A percentile compares a stretch with the other conserved stretches of the same genome.
These are phyloP conservation scores for Tricholoma bakamatsutake DNA, from an alignment of 768 basidiomycete species.

Conservation along the genomic window DNA sequence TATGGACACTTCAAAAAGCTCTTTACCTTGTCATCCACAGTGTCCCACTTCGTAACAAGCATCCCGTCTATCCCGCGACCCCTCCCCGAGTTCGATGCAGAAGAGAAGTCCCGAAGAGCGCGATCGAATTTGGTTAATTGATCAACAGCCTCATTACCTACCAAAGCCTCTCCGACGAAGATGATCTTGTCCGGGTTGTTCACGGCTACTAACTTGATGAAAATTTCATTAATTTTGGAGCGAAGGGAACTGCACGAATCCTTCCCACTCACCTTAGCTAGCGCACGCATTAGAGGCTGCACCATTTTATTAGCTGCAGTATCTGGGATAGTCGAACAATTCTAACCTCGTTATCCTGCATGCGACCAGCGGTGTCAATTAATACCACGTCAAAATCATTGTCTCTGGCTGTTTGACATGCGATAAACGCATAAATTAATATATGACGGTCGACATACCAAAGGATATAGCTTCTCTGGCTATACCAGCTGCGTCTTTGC, in stretches of 20 bases:
- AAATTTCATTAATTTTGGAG: not conserved
- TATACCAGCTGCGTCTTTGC: constrained; percentile 98
- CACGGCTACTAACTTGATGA: constrained; percentile 71
- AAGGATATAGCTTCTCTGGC: constrained; percentile 91
- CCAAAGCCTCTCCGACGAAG: constrained; percentile 96
- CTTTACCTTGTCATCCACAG: constrained; percentile 88
- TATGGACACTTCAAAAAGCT: constrained; percentile 13
- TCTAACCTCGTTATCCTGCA: constrained; percentile 97
- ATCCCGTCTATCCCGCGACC: constrained; percentile 96
- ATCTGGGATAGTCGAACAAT: not conserved
- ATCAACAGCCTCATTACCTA: constrained; percentile 98
- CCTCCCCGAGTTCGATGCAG: constrained; percentile 57
- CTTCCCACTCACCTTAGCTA: constrained; percentile 72
- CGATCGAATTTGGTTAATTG: constrained; percentile 96
- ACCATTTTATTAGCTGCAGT: constrained; percentile 6
- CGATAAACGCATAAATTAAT: not conserved
- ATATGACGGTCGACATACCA: constrained; percentile 42
- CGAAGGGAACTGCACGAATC: not conserved
- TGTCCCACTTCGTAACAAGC: constrained; percentile 99
- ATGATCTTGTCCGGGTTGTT: constrained; percentile 97
- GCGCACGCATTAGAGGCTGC: constrained; percentile 92
- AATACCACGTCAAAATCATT: constrained; percentile 94
- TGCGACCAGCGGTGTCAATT: constrained; percentile 96
- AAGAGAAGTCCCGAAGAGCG: constrained; percentile 87
- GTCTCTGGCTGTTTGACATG: constrained; percentile 57